Base-by-base conservation (phyloP, 805 yeast genomes). In the Ogataea zsoltii region DNA sequence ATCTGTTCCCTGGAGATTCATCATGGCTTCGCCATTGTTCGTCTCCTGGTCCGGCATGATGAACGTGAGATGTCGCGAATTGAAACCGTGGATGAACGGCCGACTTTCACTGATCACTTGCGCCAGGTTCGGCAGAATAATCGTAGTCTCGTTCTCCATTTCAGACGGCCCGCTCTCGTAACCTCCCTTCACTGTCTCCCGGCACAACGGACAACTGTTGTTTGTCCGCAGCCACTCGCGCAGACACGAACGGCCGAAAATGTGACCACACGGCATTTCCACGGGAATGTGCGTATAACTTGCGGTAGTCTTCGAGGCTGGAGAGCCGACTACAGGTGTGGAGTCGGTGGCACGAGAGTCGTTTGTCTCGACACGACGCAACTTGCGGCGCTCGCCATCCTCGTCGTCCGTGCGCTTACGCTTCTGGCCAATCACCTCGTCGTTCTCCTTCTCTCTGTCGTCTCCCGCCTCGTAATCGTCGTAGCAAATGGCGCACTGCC, bases 161-260 rank as follows among this genome's bases (percentile, higher is more conserved):
- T 33, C 51, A 32, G 33, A 30, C 18, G 28, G 33, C 36, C 48
- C n/a, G 45, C n/a, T 36, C 18, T 63, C 69, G 32, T 39, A 41
- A 4, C 44, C 33, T 14, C 64, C 56, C 44, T 74, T 72, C 48
- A 85, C 69, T 16, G 74, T 69, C 14, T 71, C 71, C 46, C 98
- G 80, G 62, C 99, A 92, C 38, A 92, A 66, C 0, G 99, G 99
- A 62, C 98, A 91, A 2, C 88, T 79, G 25, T 79, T 76, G 56
- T 85, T 82, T 18, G 77, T 68, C 49, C 75, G 77, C 41, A 92
- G 76, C 99, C 99, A 92, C 55, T 85, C 88, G 46, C 73, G 77
- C 18, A 90, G 70, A 69, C 99, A 92, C n/a, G 79, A 76, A 50
- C 82, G 75, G 6, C 99, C 98, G 70, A 94, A 92, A 0, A 82